Base-by-base conservation (phyloP, 2,329 filamentous ascomycete species). In the Claviceps sp. region DNA sequence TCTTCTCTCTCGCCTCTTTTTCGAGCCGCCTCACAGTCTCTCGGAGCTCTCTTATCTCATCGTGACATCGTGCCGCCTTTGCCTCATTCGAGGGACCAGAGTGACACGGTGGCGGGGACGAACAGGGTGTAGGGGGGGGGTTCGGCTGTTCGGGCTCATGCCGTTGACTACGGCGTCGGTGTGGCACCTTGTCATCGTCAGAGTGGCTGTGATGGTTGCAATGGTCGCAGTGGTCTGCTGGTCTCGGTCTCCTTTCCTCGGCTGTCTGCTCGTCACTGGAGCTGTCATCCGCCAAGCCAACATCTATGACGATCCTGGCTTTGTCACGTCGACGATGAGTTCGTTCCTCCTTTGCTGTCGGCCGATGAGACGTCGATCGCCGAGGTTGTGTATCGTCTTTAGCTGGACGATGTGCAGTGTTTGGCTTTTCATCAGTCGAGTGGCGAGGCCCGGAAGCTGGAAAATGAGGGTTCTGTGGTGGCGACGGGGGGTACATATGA, bases 251-350 rank as follows among this genome's bases (percentile, higher is more conserved):
- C 29, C 11, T 11, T 3, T 11, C 9, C 29, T 34, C 29, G 29
- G 29, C 29, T 11, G 29, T 0, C 11, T 34, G 9, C 9, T 34
- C 9, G 9, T 34, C 29, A 34, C 4, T 4, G 29, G 29, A 4
- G 29, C 29, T 34, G 29, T 34, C 29, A 4, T 34, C 29, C 29
- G 29, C 3, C 29, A 34, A 1, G 38, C 66, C 57, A 11, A 71
- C 60, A 54, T 71, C 67, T 16, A 73, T 66, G 46, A 66, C 29
- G 0, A 34, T 34, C 1, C 29, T 34, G 4, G 14, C 22, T 3
- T 14, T 44, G 22, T 16, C 50, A 69, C 68, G 54, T 71, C 66
- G 14, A 70, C 66, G 47, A 70, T 66, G 29, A 11, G 9, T 34
- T 34, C 4, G 1, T 9, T 34, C 9, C 29, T 34, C 4, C 9